Evolutionary conservation across 129 eudicot species (phyloP), one percentile per base, ranked within the genome.

Genomic region (Rutidosis leptorrhynchoides): DNA sequence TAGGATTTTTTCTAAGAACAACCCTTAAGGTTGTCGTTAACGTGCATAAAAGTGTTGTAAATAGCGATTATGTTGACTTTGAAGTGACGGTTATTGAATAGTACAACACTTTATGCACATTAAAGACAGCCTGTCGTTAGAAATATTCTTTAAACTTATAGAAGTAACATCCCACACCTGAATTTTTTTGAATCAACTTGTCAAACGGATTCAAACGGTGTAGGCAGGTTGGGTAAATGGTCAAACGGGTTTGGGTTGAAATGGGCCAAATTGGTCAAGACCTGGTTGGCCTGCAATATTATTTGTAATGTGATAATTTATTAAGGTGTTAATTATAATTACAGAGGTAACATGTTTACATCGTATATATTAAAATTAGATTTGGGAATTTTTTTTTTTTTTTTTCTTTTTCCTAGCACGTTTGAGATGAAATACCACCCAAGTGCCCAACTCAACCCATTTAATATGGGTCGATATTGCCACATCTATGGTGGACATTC

Each of bases 161-260:
- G n/a, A n/a, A n/a, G 96, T 82, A 57, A 82, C 95, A 77, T 93
- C 98, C 98, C 98, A 93, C 40, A 93, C 87, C 98, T 93, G 76
- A 69, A 62, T 76, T 43, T 23, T 14, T 66, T 11, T 19, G 43
- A 58, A 59, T 43, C 2, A 61, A 40, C 15, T 15, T 11, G 45
- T 2, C 46, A 37, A n/a, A n/a, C n/a, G n/a, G 2, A 16, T 40
- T n/a, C n/a, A n/a, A n/a, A n/a, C n/a, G n/a, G n/a, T n/a, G n/a
- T 5, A 40, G 53, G 17, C 17, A 16, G 19, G 37, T 27, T 20
- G 20, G 37, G 61, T 67, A 67, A 28, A 19, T 9, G 43, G 70
- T 45, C 33, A 23, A 23, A 54, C 29, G 15, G 27, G 27, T 23
- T 20, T 1, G 59, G 29, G 6, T 54, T 54, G 27, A 23, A 54